These are phyloP conservation scores for Vigna trinervia DNA, from an alignment of 306 rosid genomes.

Conservation along the genomic window DNA sequence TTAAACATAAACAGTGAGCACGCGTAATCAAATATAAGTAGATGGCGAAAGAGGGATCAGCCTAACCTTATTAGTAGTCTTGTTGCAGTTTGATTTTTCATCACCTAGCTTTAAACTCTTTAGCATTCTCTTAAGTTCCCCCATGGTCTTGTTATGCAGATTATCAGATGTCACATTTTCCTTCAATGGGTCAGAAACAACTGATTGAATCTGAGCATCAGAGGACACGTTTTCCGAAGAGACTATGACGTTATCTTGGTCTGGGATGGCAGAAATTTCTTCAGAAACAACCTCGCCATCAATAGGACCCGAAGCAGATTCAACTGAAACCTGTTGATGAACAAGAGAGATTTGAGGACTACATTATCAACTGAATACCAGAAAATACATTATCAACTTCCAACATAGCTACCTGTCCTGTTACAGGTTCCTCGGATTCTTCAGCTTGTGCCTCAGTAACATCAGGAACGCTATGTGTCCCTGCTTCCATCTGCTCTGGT, in stretches of 20 bases:
- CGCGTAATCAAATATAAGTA: neutral
- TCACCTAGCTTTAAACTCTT: conserved; percentile 39
- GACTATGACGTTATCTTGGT: neutral
- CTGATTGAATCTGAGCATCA: conserved; percentile 32
- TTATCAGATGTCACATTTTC: conserved; percentile 19
- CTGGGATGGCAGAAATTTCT: neutral
- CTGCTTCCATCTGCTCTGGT: too few relatives aligned
- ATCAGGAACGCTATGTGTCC: too few relatives aligned
- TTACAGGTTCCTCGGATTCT: neutral
- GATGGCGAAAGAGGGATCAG: neutral
- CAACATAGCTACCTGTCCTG: conserved; percentile 6
- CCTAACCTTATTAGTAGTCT: conserved; percentile 36
- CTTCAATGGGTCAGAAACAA: conserved; percentile 40
- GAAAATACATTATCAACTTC: neutral
- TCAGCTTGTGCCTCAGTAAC: too few relatives aligned
- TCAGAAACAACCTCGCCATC: neutral
- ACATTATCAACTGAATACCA: neutral
- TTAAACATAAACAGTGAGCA: neutral
- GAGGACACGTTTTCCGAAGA: neutral
- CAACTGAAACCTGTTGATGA: conserved; percentile 6
- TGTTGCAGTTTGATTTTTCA: conserved; percentile 17
- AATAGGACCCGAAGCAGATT: neutral
- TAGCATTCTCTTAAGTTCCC: conserved; percentile 62
- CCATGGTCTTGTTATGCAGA: conserved; percentile 39
- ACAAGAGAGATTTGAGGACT: neutral